Evolutionary conservation across 306 rosid species (phyloP).

Genomic region (Bauhinia variegata): DNA sequence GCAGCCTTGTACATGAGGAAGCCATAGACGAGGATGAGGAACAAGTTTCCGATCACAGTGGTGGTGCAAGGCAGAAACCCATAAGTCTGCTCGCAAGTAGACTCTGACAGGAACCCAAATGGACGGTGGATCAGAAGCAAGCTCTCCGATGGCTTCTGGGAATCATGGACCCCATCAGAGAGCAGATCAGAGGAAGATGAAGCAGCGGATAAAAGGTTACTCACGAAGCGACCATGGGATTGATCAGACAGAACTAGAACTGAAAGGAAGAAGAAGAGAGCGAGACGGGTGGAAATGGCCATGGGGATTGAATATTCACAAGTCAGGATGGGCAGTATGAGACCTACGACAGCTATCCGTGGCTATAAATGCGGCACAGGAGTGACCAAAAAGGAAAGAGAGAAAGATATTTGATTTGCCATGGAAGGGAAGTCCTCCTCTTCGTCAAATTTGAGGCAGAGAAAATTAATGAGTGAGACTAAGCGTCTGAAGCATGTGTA

Average conservation of each 20-base stretch:
- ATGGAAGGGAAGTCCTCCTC: too few species aligned
- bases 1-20: constrained; percentile 78
- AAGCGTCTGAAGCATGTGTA: too few species aligned
- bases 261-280: constrained; percentile 35
- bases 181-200: constrained; percentile 43
- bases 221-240: constrained; percentile 39
- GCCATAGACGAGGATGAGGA: constrained; percentile 71
- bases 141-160: constrained; percentile 6
- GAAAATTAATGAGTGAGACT: too few species aligned
- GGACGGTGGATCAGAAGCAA: constrained; percentile 12
- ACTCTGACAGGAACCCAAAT: constrained; percentile 32
- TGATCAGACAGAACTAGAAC: constrained; percentile 50
- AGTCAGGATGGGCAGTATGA: neutral
- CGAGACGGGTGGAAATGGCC: neutral
- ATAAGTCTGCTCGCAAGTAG: constrained; percentile 76
- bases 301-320: neutral
- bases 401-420: too few species aligned
- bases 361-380: too few species aligned
- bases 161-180: constrained; percentile 57
- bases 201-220: constrained; percentile 5
- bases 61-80: constrained; percentile 86
- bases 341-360: neutral
- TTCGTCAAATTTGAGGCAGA: too few species aligned
- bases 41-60: constrained; percentile 56
- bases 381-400: too few species aligned